phyloP scores from a whole-genome alignment of 2,329 filamentous ascomycete species.

The Ophiostoma ips region DNA sequence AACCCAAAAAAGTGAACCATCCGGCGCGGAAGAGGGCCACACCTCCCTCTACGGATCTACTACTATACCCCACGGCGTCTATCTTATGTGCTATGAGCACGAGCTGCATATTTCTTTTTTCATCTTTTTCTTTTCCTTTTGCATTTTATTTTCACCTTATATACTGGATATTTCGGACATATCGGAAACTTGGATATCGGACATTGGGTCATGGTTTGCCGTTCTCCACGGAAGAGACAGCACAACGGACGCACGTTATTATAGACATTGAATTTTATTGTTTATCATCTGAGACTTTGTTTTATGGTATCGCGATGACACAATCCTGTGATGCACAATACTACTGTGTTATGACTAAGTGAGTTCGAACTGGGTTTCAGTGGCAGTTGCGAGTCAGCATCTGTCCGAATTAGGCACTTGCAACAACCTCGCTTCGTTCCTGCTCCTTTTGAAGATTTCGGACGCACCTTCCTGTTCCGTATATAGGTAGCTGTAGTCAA shows the following conservation, averaged over 20 bases:
- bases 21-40: neutral
- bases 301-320: too few relatives aligned
- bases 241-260: neutral
- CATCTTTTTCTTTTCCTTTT: neutral
- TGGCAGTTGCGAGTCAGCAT: too few relatives aligned
- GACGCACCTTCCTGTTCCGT: neutral
- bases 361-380: too few relatives aligned
- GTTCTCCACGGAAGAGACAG: neutral
- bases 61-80: neutral
- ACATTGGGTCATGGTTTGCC: neutral
- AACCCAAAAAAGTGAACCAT: too few relatives aligned
- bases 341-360: too few relatives aligned
- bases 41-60: neutral
- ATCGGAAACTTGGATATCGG: neutral
- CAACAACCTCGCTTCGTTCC: neutral
- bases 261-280: neutral
- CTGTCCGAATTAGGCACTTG: too few relatives aligned
- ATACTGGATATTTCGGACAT: neutral
- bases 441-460: neutral
- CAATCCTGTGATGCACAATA: too few relatives aligned
- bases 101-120: neutral
- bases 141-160: neutral
- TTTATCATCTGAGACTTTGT: neutral
- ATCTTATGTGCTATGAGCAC: neutral
- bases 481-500: too few relatives aligned